These are phyloP conservation scores for Rostrohypoxylon terebratum DNA, from an alignment of 495 filamentous ascomycete genomes.

Conservation along the genomic window DNA sequence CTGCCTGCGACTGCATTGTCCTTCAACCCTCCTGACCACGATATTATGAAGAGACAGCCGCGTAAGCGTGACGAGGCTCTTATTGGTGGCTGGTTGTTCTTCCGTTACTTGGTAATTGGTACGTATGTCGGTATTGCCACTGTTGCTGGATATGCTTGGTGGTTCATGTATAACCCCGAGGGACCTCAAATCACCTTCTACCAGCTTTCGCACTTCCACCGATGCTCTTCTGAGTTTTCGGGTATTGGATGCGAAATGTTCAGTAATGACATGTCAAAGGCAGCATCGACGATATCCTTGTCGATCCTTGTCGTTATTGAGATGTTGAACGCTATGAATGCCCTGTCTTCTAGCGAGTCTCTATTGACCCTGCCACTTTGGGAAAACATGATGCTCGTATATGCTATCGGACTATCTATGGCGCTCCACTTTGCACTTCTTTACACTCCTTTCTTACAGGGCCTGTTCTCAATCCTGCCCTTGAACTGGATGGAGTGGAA, in stretches of 20 bases:
- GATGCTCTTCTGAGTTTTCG: slow-evolving; percentile 85
- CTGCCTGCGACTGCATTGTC: slow-evolving; percentile 95
- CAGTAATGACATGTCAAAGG: slow-evolving; percentile 84
- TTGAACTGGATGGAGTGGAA: slow-evolving; percentile 92
- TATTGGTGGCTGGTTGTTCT: slow-evolving; percentile 95
- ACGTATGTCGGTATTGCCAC: slow-evolving; percentile 95
- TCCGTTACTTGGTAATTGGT: slow-evolving; percentile 97
- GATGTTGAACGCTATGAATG: slow-evolving; percentile 99
- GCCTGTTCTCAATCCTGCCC: slow-evolving; percentile 90
- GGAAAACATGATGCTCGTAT: slow-evolving; percentile 97
- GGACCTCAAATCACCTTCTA: slow-evolving; percentile 94
- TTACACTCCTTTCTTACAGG: slow-evolving; percentile 91
- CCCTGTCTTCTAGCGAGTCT: slow-evolving; percentile 93
- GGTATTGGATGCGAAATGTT: slow-evolving; percentile 97
- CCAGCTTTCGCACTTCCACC: slow-evolving; percentile 94
- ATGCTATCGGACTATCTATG: slow-evolving; percentile 96
- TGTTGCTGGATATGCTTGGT: slow-evolving; percentile 98
- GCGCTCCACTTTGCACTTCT: slow-evolving; percentile 92
- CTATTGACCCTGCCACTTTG: slow-evolving; percentile 92
- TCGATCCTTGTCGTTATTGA: slow-evolving; percentile 96
- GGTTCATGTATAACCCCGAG: slow-evolving; percentile 96
- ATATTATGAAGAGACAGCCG: slow-evolving; percentile 94
- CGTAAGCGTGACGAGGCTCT: slow-evolving; percentile 91
- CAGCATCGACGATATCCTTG: slow-evolving; percentile 94
- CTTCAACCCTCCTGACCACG: slow-evolving; percentile 97